Evolutionary conservation across 495 filamentous ascomycete genomes (phyloP).

Genomic region (Penicillium pulvis): DNA sequence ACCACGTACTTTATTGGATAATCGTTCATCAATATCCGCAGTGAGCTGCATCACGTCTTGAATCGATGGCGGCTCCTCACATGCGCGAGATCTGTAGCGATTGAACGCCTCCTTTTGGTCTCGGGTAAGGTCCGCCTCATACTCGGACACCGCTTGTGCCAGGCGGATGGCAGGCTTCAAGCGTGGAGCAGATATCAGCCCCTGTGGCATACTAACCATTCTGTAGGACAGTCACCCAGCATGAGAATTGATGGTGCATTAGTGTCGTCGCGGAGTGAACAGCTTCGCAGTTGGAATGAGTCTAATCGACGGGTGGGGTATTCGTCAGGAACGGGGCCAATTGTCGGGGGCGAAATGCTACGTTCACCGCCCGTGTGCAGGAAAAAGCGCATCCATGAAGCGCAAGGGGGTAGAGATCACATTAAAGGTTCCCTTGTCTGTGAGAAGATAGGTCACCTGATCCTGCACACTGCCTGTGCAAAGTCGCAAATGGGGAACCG

Average conservation of each 20-base stretch:
- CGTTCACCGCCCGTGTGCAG: too few species aligned
- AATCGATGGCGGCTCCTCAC: constrained; percentile 13
- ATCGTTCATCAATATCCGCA: constrained; percentile 37
- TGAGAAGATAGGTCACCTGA: too few species aligned
- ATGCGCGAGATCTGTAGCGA: constrained; percentile 22
- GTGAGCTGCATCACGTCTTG: constrained; percentile 46
- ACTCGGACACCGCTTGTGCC: constrained; percentile 40
- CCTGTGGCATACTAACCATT: neutral
- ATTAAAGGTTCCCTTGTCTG: too few species aligned
- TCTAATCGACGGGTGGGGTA: neutral
- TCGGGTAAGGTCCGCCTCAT: constrained; percentile 38
- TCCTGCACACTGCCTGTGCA: too few species aligned
- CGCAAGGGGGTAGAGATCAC: too few species aligned
- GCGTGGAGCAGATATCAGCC: neutral
- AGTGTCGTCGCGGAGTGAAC: neutral
- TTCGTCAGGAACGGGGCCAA: neutral
- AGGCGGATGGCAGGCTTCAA: constrained; percentile 42
- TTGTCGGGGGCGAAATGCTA: neutral
- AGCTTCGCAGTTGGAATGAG: neutral
- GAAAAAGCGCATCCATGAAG: too few species aligned
- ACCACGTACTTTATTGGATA: constrained; percentile 5
- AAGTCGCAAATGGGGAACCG: too few species aligned
- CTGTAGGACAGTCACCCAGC: neutral
- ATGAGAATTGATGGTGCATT: neutral
- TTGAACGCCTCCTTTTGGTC: constrained; percentile 40